Base-by-base conservation (phyloP, 1,284 basidiomycete genomes). In the Sporisorium scitamineum region DNA sequence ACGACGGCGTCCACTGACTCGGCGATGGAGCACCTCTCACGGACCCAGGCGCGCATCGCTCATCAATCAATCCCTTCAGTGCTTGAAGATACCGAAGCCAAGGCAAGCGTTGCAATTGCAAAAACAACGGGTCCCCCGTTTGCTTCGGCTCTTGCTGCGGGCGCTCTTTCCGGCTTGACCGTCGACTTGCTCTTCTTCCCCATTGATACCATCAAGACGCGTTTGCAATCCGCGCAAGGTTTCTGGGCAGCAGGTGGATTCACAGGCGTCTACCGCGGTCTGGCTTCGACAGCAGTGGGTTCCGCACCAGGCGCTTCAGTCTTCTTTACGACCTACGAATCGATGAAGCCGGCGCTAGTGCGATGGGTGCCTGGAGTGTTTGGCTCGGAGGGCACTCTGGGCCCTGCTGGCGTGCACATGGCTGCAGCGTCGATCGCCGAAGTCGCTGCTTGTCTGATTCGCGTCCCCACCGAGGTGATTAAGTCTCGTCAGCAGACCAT, bases 311-410 rank as follows among this genome's bases (percentile, higher is more conserved):
- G 96, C 84, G 96, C 96, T 66, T 94, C 95, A 1, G 90, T 91
- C 0, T 99, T 99, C 88, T 99, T 99, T 86, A 92, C 93, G 24
- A 94, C 92, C 0, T 99, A 99, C 85, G 95, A 98, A 81, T 90
- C 90, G 14, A 89, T 96, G 79, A 99, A 99, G 87, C 89, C 90
- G 53, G 87, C 86, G 11, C 57, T 85, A 24, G 54, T 70, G 8
- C 53, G 66, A 3, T 62, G 70, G 58, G 31, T 64, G 41, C 61
- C 58, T 0, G 58, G 56, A 6, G 60, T 72, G 4, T 72, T 76
- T 59, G 69, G 67, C 2, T 39, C 57, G 4, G 55, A 65, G 10
- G 70, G 67, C 67, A 66, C 73, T 61, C 42, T 70, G 57, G 73
- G 54, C 26, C 61, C 84, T 5, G 80, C 85, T 0, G 52, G 81